Base-by-base conservation (phyloP, 2,329 filamentous ascomycete species). In the Aspergillus quadricinctus region DNA sequence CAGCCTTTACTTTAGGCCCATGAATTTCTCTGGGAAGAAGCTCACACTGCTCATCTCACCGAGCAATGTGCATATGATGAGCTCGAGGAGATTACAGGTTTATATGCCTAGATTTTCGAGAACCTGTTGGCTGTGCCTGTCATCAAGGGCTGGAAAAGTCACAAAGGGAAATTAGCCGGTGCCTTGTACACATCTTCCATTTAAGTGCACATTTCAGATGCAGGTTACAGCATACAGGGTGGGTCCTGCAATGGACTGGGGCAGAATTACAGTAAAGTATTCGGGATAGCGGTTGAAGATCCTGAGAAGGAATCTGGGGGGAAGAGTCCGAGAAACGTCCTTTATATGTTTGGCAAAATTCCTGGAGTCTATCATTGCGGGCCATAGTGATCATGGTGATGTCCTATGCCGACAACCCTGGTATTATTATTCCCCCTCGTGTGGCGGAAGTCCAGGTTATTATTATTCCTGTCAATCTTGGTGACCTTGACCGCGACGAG, bases 191-290 rank as follows among this genome's bases (percentile, higher is more conserved):
- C 94, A 50, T 96, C 93, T 57, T 97, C 94, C 1, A 89, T 96
- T 49, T 94, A 99, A 78, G 94, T 92, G 35, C 99, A 96, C 75
- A 97, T 99, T 64, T 92, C 94, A 35, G 87, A 91, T 60, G 97
- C 95, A 62, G 94, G 94, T 25, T 89, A 94, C 72, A 94, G 94
- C 73, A 97, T 99, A 59, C 94, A 99, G 78, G 94, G 92, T 63
- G 94, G 87, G 53, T 99, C 94, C 43, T 96, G 91, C 52, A 94
- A 99, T 79, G 90, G 87, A 61, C 82, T 99, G 6, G 94, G 94
- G 53, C 94, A 97, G 78, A 97, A 99, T 79, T 99, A 99, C 78
- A 92, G 88, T 74, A 97, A 95, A 78, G 99, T 99, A 92, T 99
- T 97, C 73, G 89, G 94, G 75, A 97, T 99, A 73, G 96, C 89